phyloP scores from a whole-genome alignment of 305 asterid species.

The Rubia tinctorum region DNA sequence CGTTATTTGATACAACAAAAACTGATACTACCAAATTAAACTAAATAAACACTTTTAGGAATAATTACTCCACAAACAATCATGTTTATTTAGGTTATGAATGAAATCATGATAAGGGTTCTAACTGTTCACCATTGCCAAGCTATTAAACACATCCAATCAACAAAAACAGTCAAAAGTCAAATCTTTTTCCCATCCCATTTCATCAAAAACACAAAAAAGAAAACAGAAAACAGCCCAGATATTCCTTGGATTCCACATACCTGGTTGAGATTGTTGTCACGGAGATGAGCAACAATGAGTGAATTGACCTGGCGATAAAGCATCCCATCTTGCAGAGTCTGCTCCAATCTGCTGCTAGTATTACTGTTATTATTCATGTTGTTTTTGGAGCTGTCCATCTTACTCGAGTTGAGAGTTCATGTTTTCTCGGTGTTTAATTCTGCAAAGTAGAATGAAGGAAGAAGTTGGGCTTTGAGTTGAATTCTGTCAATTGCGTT shows the following conservation, averaged over 20 bases:
- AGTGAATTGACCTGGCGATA: conserved; percentile 67
- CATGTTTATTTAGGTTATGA: neutral
- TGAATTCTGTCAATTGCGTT: neutral
- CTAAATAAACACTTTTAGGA: neutral
- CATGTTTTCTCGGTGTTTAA: neutral
- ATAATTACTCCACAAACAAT: neutral
- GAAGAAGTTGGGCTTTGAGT: neutral
- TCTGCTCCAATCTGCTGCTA: conserved; percentile 50
- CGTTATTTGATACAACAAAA: neutral
- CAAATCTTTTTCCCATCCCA: neutral
- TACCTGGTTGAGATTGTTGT: conserved; percentile 75
- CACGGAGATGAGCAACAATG: conserved; percentile 79
- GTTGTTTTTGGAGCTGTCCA: conserved; percentile 39
- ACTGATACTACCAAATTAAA: neutral
- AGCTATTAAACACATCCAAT: neutral
- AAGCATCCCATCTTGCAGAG: conserved; percentile 66
- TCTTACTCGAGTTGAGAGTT: conserved; percentile 10
- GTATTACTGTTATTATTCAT: neutral
- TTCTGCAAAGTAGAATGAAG: too few species aligned
- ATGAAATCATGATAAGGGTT: neutral
- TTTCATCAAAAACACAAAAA: neutral
- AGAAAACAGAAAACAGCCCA: neutral
- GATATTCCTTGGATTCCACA: neutral
- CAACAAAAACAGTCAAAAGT: neutral
- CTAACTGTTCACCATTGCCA: neutral